Evolutionary conservation across 2,329 filamentous ascomycete genomes (phyloP), one percentile per base, ranked within the genome.

Genomic region (Ophiocordyceps camponoti-rufipedis): DNA sequence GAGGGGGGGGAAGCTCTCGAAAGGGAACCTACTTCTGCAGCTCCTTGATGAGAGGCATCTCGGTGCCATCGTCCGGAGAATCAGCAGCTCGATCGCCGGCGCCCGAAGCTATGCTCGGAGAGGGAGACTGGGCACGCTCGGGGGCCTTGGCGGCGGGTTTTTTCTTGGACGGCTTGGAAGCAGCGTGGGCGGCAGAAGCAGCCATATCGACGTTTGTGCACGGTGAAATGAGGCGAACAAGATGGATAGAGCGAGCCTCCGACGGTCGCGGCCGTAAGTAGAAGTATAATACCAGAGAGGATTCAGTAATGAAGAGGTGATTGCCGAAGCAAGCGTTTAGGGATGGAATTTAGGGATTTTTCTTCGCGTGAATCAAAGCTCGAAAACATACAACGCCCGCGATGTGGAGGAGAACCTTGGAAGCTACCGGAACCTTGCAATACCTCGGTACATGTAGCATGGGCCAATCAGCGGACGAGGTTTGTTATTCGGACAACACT

Each of bases 21-120:
- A 23, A 23, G 23, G 23, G 31, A 32, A 60, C 79, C 60, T 68
- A 94, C 88, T 94, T 95, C 59, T 89, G 79, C 44, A 96, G 72
- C 61, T 96, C 89, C 60, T 80, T 86, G 59, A 95, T 74, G 65
- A 89, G 87, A 38, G 79, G 70, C 56, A 76, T 87, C 60, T 95
- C 88, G 50, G 67, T 69, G 50, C 62, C 57, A 48, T 76, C 76
- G 47, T 85, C 79, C 44, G 66, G 63, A 48, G 69, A 69, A 55
- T 79, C 78, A 50, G 60, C 61, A 49, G 69, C 62, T 63, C 71
- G 71, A 48, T 72, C 69, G 45, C 67, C 60, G 43, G 67, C 60
- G 49, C 65, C 62, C 46, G 71, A 66, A 48, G 65, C 58, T 40
- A 52, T 47, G 53, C 70, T 68, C 39, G 71, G 67, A 28, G 74